Evolutionary conservation across 768 basidiomycete species (phyloP), one percentile per base, ranked within the genome.

Genomic region (Lyophyllum atratum): DNA sequence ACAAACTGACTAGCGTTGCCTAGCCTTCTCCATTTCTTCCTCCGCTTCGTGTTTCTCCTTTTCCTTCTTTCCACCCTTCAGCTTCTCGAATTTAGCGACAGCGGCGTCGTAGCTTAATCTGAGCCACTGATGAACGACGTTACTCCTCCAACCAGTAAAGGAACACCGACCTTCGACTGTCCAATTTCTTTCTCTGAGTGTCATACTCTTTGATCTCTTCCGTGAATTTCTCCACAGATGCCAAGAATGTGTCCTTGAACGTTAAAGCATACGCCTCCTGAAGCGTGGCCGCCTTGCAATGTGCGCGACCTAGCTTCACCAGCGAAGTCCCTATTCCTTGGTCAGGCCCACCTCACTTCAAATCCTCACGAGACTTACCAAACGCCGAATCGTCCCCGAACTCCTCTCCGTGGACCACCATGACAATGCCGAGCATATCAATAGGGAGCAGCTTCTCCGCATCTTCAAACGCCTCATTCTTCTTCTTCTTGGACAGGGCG

Each of bases 141-240:
- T 43, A 22, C n/a, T 42, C 0, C 9, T 46, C 15, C 50, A 19
- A 9, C 39, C 22, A 25, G 43, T 9, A 46, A 37, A 60, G 17
- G 15, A 29, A 47, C n/a, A 68, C 78, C 49, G 58, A 90, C 93
- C 92, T 80, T 66, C 92, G 77, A 50, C 89, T 93, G 55, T 96
- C 93, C 15, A 95, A 72, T 68, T 94, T 95, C 82, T 94, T 96
- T 59, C 86, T 83, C 58, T 89, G 79, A 4, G 76, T 67, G 55
- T 93, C 89, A 60, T 91, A 95, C 54, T 94, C 93, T 66, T 87
- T 92, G 67, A 96, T 87, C 26, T 90, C 87, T 9, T 85, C 89
- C 15, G 77, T 77, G 49, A 87, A 86, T 42, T 72, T 78, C 59
- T 86, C 80, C 52, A 94, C 76, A 1, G 90, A 85, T 0, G 79